Percentiles rank a stretch among this genome's conserved stretches.
These are phyloP conservation scores for Elsinoe fawcettii DNA, from an alignment of 2,329 filamentous ascomycete species.

Conservation along the genomic window DNA sequence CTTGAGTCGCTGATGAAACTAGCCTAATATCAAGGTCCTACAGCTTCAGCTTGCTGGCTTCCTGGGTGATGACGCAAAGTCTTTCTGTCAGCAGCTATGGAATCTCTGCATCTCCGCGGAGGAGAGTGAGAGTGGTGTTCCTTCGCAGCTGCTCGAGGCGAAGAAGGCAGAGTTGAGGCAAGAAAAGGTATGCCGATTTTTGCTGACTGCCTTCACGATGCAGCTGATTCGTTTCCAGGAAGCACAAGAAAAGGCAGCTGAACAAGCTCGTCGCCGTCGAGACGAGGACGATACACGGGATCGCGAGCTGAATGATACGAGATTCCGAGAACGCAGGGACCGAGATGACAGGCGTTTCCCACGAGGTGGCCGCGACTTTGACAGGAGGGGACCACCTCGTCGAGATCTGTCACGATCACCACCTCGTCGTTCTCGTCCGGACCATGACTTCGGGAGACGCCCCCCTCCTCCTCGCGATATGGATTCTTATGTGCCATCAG, in stretches of 20 bases:
- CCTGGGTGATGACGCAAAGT: conserved; percentile 79
- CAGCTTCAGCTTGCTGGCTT: conserved; percentile 95
- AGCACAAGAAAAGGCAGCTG: conserved; percentile 72
- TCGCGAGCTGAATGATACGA: conserved; percentile 58
- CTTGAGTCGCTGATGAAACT: background rate
- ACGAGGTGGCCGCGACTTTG: conserved; percentile 42
- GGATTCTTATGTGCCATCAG: conserved; percentile 51
- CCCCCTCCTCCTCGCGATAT: conserved; percentile 43
- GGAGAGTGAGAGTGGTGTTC: conserved; percentile 77
- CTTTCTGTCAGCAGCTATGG: conserved; percentile 93
- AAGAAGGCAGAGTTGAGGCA: conserved; percentile 94
- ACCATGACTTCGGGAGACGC: conserved; percentile 38
- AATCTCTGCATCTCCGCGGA: conserved; percentile 85
- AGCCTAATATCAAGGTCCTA: conserved; percentile 93
- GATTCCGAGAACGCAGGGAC: conserved; percentile 52
- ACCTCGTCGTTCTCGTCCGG: conserved; percentile 42
- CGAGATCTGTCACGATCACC: conserved; percentile 37
- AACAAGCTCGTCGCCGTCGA: conserved; percentile 62
- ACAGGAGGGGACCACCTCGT: conserved; percentile 39
- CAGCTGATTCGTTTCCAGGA: background rate
- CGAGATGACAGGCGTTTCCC: conserved; percentile 24
- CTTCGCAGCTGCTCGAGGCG: conserved; percentile 86
- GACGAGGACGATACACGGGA: conserved; percentile 66
- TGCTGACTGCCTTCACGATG: too few relatives aligned
- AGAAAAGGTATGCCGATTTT: conserved; percentile 89